A percentile compares a stretch with the other conserved stretches of the same genome.
Evolutionary conservation across 768 basidiomycete species (phyloP).

Genomic region (Pulveroboletus sp.): DNA sequence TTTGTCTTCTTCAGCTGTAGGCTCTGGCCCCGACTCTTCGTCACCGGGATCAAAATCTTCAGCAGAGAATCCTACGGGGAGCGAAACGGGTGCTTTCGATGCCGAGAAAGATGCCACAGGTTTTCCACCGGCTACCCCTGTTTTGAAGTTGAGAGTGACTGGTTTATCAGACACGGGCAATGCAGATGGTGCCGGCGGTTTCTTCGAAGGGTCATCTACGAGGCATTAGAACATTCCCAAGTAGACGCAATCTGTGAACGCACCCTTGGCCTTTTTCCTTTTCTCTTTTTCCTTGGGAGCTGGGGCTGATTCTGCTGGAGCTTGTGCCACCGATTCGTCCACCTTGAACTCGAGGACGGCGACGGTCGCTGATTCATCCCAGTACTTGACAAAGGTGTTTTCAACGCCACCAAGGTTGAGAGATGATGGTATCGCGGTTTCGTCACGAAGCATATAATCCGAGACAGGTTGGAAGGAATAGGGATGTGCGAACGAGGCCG

Average conservation of each 20-base stretch:
- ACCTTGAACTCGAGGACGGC: constrained; percentile 78
- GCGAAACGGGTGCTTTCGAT: constrained; percentile 36
- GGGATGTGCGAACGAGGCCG: constrained; percentile 89
- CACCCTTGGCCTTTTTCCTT: constrained; percentile 56
- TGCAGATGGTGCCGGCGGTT: constrained; percentile 54
- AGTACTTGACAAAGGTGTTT: constrained; percentile 77
- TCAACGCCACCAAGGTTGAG: constrained; percentile 66
- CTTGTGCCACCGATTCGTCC: constrained; percentile 44
- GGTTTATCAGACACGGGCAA: constrained; percentile 78
- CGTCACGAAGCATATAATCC: constrained; percentile 72
- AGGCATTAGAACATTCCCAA: constrained; percentile 9
- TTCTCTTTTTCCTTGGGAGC: constrained; percentile 59
- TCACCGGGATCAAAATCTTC: constrained; percentile 49
- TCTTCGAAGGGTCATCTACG: constrained; percentile 34
- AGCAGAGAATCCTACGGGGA: constrained; percentile 62
- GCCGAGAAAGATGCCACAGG: constrained; percentile 17
- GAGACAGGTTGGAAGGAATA: constrained; percentile 83
- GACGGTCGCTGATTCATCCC: constrained; percentile 83
- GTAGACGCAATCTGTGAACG: neutral
- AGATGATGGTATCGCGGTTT: constrained; percentile 68
- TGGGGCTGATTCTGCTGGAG: constrained; percentile 30
- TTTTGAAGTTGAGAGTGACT: constrained; percentile 72
- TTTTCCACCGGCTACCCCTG: constrained; percentile 24
- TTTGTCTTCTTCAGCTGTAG: constrained; percentile 46
- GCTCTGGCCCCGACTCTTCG: constrained; percentile 42